Evolutionary conservation across 306 rosid genomes (phyloP), one percentile per base, ranked within the genome.

Genomic region (Arachis stenosperma): DNA sequence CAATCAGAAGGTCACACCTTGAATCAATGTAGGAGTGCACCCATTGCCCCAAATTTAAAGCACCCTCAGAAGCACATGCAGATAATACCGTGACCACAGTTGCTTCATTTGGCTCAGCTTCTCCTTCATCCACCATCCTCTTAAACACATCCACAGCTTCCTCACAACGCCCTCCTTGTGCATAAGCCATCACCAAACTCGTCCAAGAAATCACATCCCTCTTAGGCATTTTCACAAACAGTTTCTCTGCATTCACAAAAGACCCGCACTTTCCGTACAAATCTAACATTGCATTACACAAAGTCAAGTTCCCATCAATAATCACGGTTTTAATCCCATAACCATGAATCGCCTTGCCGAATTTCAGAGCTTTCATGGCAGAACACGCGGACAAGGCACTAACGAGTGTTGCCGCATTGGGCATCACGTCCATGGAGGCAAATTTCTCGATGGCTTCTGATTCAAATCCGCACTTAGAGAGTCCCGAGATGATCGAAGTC

Each of bases 121-220:
- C 86, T 36, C 71, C 75, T 37, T 42, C 57, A 29, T 17, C 76
- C 43, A 85, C 85, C 92, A 92, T 84, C 39, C 54, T 81, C 54
- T 71, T 81, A n/a, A 92, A 92, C 50, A 88, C 67, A 36, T n/a
- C 66, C 54, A 85, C 76, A 27, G 95, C 96, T 71, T 88, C 88
- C 63, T 84, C 86, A 58, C 87, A 77, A 8, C 57, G 42, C 5
- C 98, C 89, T 47, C 75, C 78, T 41, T 83, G 88, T 9, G 92
- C 86, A 77, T 87, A 87, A 52, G 88, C 98, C 66, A 87, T 90
- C 67, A 92, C 84, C 56, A 92, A 68, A 6, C 81, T 87, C 46
- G 98, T 90, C 96, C 96, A 92, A 46, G 95, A 82, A 75, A 90
- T 53, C 51, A 90, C 95, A 40, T 90, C 96, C 69, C 88, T 86